Evolutionary conservation across 139 green algal species (phyloP).

Genomic region (Asterochloris erici): DNA sequence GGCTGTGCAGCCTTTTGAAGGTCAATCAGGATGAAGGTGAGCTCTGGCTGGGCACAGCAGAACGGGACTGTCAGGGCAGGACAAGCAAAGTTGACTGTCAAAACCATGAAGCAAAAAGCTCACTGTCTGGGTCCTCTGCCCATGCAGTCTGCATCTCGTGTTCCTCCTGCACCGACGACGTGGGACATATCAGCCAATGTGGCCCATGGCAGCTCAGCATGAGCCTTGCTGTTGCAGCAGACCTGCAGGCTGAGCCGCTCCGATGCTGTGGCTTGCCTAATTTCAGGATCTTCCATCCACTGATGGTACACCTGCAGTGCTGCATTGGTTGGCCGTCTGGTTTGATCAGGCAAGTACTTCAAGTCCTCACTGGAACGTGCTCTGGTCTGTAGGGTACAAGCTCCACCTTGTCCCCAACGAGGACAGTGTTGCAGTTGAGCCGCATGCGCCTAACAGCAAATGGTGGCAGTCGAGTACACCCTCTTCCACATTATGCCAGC

Average conservation of each 20-base stretch:
- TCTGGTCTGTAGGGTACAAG: slow-evolving; percentile 76
- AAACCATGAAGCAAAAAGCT: neutral
- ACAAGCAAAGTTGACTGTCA: too few relatives aligned
- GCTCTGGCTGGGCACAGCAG: slow-evolving; percentile 4
- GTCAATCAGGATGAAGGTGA: slow-evolving; percentile 43
- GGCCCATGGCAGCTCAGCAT: neutral
- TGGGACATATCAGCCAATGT: neutral
- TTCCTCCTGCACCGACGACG: slow-evolving; percentile 58
- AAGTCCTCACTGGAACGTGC: slow-evolving; percentile 64
- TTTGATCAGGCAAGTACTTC: too few relatives aligned
- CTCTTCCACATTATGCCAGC: too few relatives aligned
- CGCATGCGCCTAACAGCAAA: slow-evolving; percentile 39
- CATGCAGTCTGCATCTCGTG: slow-evolving; percentile 78
- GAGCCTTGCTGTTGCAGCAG: neutral
- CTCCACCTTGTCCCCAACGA: slow-evolving; percentile 40
- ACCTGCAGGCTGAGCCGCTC: slow-evolving; percentile 59
- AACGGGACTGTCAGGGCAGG: neutral
- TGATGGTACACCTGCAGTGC: too few relatives aligned
- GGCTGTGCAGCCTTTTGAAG: slow-evolving; percentile 73
- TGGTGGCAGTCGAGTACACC: too few relatives aligned
- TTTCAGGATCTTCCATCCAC: slow-evolving; percentile 39
- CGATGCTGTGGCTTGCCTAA: slow-evolving; percentile 71
- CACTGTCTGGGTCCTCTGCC: slow-evolving; percentile 64
- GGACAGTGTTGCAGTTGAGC: slow-evolving; percentile 52
- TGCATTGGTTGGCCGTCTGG: too few relatives aligned